Evolutionary conservation across 225 moss, liverwort and hornwort species (phyloP).

Genomic region (Pseudisothecium myosuroides): DNA sequence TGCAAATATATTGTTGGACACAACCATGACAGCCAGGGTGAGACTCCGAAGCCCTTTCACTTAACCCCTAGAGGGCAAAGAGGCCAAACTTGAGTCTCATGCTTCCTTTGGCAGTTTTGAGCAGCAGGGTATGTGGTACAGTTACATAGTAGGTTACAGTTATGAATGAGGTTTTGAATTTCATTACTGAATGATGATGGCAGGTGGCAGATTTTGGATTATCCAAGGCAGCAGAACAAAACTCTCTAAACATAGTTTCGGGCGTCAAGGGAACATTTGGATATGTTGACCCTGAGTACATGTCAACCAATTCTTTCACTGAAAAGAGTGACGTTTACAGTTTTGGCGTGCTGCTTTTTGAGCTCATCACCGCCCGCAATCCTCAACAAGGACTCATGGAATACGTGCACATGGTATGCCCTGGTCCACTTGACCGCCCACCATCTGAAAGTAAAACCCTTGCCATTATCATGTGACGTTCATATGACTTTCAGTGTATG

Average conservation of each 20-base stretch:
- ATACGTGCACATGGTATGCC: conserved; percentile 78
- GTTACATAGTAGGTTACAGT: no score
- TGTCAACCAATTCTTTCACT: conserved; percentile 65
- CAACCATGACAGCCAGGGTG: conserved; percentile 87
- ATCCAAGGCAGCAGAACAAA: conserved; percentile 57
- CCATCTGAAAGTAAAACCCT: neutral
- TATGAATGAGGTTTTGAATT: neutral
- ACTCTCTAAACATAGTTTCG: conserved; percentile 35
- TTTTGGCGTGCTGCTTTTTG: conserved; percentile 92
- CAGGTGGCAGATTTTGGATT: conserved; percentile 98
- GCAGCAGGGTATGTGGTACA: neutral
- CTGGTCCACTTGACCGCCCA: neutral
- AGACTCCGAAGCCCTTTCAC: neutral
- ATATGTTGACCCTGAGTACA: conserved; percentile 94
- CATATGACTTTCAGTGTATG: neutral
- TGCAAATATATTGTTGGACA: conserved; percentile 86
- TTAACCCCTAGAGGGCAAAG: neutral
- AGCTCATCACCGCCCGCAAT: conserved; percentile 88
- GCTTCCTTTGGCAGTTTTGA: neutral
- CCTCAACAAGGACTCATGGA: conserved; percentile 99
- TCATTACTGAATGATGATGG: neutral
- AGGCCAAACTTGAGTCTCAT: no score
- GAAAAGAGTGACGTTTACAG: conserved; percentile 98
- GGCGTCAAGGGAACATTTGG: conserved; percentile 98
- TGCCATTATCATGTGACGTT: neutral